Percentiles rank a stretch among this genome's conserved stretches.
phyloP scores from a whole-genome alignment of 2,329 filamentous ascomycete species.

The Paramyrothecium sp. region DNA sequence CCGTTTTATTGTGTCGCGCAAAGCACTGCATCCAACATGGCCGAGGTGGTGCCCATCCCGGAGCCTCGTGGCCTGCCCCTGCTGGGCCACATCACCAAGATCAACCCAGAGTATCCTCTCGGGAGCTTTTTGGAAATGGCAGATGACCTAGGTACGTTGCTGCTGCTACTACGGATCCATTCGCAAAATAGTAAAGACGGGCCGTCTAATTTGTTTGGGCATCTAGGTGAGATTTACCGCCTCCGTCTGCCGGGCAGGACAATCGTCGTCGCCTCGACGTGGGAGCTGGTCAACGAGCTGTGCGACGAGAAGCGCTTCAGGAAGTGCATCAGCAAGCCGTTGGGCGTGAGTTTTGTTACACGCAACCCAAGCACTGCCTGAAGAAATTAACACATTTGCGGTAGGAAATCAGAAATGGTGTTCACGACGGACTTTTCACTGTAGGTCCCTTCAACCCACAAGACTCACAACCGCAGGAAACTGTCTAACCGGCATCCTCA shows the following conservation, averaged over 20 bases:
- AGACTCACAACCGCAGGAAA: conserved; percentile 44
- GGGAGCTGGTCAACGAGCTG: conserved; percentile 56
- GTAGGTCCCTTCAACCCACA: conserved; percentile 9
- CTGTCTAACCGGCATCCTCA: conserved; percentile 61
- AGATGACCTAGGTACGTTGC: conserved; percentile 56
- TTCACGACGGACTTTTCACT: conserved; percentile 1
- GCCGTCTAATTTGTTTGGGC: conserved; percentile 6
- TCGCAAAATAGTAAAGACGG: background rate
- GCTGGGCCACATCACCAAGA: conserved; percentile 60
- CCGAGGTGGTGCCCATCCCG: conserved; percentile 47
- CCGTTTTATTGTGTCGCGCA: background rate
- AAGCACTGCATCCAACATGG: conserved; percentile 8
- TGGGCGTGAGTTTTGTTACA: background rate
- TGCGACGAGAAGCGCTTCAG: conserved; percentile 59
- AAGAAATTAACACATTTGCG: background rate
- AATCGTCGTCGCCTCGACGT: conserved; percentile 49
- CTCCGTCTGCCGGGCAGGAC: conserved; percentile 48
- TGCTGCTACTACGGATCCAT: background rate
- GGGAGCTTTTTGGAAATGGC: conserved; percentile 53
- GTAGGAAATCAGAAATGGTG: background rate
- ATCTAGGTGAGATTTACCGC: conserved; percentile 57
- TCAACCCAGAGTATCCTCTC: conserved; percentile 55
- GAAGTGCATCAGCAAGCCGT: conserved; percentile 33
- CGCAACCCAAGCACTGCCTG: too few species aligned
- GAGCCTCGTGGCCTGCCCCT: conserved; percentile 60